Evolutionary conservation across 768 basidiomycete species (phyloP).

Genomic region (Boletus rubescentipes): DNA sequence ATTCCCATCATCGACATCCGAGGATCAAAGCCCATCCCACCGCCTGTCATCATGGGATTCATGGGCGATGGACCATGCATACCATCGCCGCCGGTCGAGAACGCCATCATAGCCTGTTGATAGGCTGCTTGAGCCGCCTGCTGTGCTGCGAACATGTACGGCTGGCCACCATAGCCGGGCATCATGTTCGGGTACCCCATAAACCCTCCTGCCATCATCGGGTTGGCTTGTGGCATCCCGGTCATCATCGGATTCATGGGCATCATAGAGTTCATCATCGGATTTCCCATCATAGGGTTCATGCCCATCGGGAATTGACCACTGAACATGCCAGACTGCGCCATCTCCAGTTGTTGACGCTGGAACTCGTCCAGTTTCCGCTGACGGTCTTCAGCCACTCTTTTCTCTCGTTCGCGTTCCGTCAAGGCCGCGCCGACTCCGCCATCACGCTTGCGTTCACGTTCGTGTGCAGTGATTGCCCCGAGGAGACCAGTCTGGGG

Average conservation of each 20-base stretch:
- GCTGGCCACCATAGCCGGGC: constrained; percentile 53
- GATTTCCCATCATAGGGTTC: constrained; percentile 75
- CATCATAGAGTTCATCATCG: constrained; percentile 53
- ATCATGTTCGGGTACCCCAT: constrained; percentile 44
- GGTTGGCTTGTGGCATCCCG: constrained; percentile 47
- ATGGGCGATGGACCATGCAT: constrained; percentile 38
- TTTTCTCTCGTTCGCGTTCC: constrained; percentile 91
- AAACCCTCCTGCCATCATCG: constrained; percentile 53
- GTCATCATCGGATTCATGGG: constrained; percentile 59
- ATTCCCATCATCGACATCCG: constrained; percentile 83
- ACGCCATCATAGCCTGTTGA: constrained; percentile 86
- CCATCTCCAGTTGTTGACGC: constrained; percentile 85
- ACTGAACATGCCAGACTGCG: constrained; percentile 76
- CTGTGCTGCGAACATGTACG: constrained; percentile 84
- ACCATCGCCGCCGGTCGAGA: constrained; percentile 71
- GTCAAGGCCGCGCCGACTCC: constrained; percentile 94
- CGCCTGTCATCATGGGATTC: constrained; percentile 60
- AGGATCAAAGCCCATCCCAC: constrained; percentile 61
- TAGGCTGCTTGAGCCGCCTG: constrained; percentile 82
- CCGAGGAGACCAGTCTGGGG: constrained; percentile 95
- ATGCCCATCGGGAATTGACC: constrained; percentile 43
- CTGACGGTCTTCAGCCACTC: constrained; percentile 89
- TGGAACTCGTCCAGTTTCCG: constrained; percentile 91
- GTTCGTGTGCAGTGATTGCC: constrained; percentile 92
- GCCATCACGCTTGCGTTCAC: constrained; percentile 91